Percentiles rank a stretch among this genome's conserved stretches.
These are phyloP conservation scores for Aureobasidium pullulans DNA, from an alignment of 2,329 filamentous ascomycete genomes.

Conservation along the genomic window DNA sequence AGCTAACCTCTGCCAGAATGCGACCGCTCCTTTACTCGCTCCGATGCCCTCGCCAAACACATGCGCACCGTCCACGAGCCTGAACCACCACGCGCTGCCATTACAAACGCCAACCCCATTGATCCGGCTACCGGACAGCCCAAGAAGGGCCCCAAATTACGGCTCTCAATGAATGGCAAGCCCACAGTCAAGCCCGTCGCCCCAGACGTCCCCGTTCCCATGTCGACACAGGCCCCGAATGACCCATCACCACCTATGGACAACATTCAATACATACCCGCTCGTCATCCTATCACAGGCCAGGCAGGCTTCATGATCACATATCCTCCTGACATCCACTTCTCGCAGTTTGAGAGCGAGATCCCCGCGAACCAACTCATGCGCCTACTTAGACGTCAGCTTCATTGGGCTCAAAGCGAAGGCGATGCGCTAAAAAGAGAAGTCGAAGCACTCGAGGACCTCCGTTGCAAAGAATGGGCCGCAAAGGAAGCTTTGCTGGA, in stretches of 20 bases:
- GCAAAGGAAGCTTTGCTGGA: constrained; percentile 74
- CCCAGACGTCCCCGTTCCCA: constrained; percentile 13
- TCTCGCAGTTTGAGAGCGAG: constrained; percentile 57
- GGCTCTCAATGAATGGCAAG: constrained; percentile 31
- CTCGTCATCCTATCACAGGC: constrained; percentile 53
- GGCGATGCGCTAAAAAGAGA: constrained; percentile 56
- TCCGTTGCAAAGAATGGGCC: constrained; percentile 65
- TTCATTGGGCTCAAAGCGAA: constrained; percentile 66
- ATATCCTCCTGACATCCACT: constrained; percentile 51
- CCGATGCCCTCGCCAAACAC: constrained; percentile 92
- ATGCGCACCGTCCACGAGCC: constrained; percentile 99
- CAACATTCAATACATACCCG: constrained; percentile 52
- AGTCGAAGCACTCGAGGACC: constrained; percentile 58
- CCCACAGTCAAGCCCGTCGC: constrained; percentile 19
- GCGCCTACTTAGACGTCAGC: constrained; percentile 53
- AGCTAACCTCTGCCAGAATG: constrained; percentile 59
- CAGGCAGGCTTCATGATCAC: constrained; percentile 41
- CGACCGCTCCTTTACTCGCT: constrained; percentile 91
- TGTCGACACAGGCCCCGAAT: constrained; percentile 13
- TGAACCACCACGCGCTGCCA: constrained; percentile 69
- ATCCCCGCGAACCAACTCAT: constrained; percentile 62
- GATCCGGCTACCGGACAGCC: constrained; percentile 25
- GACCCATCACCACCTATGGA: constrained; percentile 39
- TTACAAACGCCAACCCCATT: constrained; percentile 62
- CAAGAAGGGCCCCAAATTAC: constrained; percentile 38